phyloP scores from a whole-genome alignment of 2,329 filamentous ascomycete species.

The Thyridium curvatum region DNA sequence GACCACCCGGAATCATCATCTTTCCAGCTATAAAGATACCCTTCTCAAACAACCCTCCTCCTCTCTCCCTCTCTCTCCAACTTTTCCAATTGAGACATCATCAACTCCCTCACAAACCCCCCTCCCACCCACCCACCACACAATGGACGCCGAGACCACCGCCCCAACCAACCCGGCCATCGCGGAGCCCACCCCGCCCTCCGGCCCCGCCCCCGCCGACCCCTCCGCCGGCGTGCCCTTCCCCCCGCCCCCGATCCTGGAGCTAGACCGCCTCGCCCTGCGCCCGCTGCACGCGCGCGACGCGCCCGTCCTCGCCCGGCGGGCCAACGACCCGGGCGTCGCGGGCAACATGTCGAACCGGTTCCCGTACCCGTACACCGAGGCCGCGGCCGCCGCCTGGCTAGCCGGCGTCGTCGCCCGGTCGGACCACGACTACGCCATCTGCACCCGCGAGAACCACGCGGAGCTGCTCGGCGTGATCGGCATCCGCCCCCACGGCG shows the following conservation, averaged over 20 bases:
- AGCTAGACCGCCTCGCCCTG: constrained; percentile 25
- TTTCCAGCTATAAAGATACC: too few species aligned
- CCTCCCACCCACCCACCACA: too few species aligned
- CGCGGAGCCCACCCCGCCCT: too few species aligned
- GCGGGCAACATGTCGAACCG: constrained; percentile 31
- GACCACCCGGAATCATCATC: too few species aligned
- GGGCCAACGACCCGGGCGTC: constrained; percentile 31
- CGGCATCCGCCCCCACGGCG: constrained; percentile 26
- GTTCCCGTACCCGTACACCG: constrained; percentile 40
- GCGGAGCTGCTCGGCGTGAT: constrained; percentile 32
- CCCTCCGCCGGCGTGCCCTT: constrained; percentile 1
- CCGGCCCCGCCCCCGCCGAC: not conserved
- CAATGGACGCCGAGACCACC: too few species aligned
- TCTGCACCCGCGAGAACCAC: constrained; percentile 21
- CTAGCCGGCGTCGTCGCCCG: constrained; percentile 11
- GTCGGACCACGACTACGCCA: constrained; percentile 23
- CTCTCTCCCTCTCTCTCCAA: too few species aligned
- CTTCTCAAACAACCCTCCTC: too few species aligned
- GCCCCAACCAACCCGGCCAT: too few species aligned
- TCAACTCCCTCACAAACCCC: too few species aligned
- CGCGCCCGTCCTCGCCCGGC: constrained; percentile 22
- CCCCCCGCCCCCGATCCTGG: constrained; percentile 16
- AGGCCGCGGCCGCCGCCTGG: constrained; percentile 26
- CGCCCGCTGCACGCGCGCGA: constrained; percentile 33
- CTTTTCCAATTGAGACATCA: too few species aligned